Base-by-base conservation (phyloP, 2,329 filamentous ascomycete genomes). In the Aspergillus sp. region DNA sequence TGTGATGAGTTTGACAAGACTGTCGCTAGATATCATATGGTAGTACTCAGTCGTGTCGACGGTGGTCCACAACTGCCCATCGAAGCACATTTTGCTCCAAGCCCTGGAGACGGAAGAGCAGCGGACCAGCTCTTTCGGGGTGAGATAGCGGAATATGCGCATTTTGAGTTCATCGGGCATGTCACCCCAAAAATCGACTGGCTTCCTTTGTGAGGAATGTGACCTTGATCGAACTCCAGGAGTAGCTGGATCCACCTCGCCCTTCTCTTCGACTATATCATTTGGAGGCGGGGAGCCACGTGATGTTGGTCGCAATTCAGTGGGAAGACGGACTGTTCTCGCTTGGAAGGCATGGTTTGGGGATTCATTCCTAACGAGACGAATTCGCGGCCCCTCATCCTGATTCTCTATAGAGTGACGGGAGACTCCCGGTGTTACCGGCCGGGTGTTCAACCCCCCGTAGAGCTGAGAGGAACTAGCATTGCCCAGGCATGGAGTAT, bases 21-120 rank as follows among this genome's bases (percentile, higher is more conserved):
- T 86, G 52, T 87, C 82, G 26, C 86, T 86, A 0, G 91, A 85
- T 53, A 97, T 97, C 44, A 89, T 80, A 53, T 79, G 80, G 63
- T 97, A 96, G 66, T 91, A 97, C 43, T 86, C 82, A 5, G 88
- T 84, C 2, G 87, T 82, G 64, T 97, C 89, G 42, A 97, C 77
- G 38, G 78, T 81, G 3, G 82, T 83, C 93, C 93, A 98, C 10
- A 97, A 71, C 69, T 98, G 93, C 2, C 93, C 93, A 64, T 98
- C 91, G 58, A 91, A 95, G 69, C 91, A 96, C 68, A 87, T 82
- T 42, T 78, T 76, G 65, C 94, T 75, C 74, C 93, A 96, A 4
- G 77, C 70, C 64, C 82, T 88, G 62, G 82, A 91, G 19, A 93
- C 85, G 12, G 80, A 73, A 1, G 91, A 94, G 47, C 80, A 79